Percentiles rank a stretch among this genome's conserved stretches.
Evolutionary conservation across 1,284 basidiomycete species (phyloP).

Genomic region (Sanghuangporus baumii): DNA sequence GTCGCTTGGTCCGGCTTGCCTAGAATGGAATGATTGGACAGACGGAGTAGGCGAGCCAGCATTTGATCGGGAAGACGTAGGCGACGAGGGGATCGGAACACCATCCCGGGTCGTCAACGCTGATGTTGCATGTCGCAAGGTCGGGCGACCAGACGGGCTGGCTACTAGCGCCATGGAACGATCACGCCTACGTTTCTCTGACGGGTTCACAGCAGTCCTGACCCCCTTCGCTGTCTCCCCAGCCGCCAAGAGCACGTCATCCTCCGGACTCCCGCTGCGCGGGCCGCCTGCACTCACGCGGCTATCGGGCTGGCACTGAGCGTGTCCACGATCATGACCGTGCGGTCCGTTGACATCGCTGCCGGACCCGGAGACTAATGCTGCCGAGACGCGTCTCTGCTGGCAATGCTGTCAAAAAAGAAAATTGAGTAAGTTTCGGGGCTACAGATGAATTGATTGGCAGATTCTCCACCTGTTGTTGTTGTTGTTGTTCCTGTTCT

Average conservation of each 20-base stretch:
- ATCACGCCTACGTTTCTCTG: conserved; percentile 3
- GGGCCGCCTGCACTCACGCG: neutral
- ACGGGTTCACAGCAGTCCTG: conserved; percentile 1
- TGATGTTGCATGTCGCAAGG: conserved; percentile 11
- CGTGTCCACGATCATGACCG: neutral
- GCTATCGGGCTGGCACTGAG: neutral
- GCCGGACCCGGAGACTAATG: neutral
- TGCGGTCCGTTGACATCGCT: neutral
- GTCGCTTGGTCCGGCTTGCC: neutral
- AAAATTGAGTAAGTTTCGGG: neutral
- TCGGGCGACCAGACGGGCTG: neutral
- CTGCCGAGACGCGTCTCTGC: conserved; percentile 5
- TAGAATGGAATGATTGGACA: neutral
- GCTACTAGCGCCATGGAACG: conserved; percentile 6
- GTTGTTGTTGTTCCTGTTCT: neutral
- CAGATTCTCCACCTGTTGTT: neutral
- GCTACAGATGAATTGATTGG: neutral
- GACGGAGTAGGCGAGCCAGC: conserved; percentile 5
- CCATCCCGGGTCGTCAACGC: conserved; percentile 8
- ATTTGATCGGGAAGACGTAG: neutral
- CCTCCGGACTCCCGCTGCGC: conserved; percentile 9
- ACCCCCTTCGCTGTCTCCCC: conserved; percentile 12
- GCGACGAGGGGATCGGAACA: neutral
- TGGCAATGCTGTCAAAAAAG: neutral
- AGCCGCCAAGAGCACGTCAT: conserved; percentile 15